A percentile compares a stretch with the other conserved stretches of the same genome.
Conservation (phyloP, 179 eudicot genomes). For the Vitellaria paradoxa region DNA sequence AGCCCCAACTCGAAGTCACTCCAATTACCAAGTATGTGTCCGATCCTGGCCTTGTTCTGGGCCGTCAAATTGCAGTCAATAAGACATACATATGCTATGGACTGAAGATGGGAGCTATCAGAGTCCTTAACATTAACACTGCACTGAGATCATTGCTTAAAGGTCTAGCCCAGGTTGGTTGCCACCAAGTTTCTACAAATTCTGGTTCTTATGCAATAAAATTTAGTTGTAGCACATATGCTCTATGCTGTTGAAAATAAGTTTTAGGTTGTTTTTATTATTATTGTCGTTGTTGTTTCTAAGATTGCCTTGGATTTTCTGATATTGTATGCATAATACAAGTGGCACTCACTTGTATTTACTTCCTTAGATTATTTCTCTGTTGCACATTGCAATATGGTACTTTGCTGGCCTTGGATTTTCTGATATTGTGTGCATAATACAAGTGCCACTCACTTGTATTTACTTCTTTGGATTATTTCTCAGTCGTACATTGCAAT, state of each 20-base stretch:
- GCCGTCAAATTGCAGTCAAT: conserved; percentile 89
- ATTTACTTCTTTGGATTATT: not conserved
- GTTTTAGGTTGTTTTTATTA: not conserved
- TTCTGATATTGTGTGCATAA: not conserved
- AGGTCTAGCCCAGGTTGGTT: conserved; percentile 82
- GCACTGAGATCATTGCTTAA: conserved; percentile 87
- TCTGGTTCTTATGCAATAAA: not conserved
- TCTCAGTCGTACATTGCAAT: not conserved
- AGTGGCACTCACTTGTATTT: not conserved
- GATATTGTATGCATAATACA: no score
- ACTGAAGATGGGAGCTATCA: conserved; percentile 79
- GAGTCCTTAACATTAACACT: conserved; percentile 90
- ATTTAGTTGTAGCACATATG: not conserved
- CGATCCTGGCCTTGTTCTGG: conserved; percentile 87
- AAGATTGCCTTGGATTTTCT: not conserved
- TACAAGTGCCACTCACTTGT: not conserved
- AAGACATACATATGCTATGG: conserved; percentile 94
- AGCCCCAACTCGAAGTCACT: conserved; percentile 96
- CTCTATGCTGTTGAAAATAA: not conserved
- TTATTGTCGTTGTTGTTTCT: not conserved
- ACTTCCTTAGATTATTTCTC: not conserved
- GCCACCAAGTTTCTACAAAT: not conserved
- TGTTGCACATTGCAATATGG: not conserved
- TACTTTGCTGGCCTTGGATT: not conserved
- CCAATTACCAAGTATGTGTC: conserved; percentile 93